Evolutionary conservation across 768 basidiomycete genomes (phyloP).

Genomic region (Tulasnella sp.): DNA sequence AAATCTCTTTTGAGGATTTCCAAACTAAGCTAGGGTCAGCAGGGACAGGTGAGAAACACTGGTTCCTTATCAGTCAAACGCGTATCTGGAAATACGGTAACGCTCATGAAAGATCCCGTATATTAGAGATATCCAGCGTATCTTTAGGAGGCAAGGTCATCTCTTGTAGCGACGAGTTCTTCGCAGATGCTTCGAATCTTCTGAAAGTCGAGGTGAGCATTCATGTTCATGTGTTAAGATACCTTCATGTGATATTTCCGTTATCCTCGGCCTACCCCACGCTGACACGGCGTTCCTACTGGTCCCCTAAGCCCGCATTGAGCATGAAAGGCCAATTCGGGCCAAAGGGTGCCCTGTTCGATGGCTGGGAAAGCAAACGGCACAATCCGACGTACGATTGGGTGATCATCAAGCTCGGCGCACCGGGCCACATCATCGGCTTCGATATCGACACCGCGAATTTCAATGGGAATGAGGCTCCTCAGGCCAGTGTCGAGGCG

Average conservation of each 20-base stretch:
- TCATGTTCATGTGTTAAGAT: neutral
- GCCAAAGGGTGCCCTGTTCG: slow-evolving; percentile 85
- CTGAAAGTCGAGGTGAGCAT: slow-evolving; percentile 63
- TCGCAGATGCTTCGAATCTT: slow-evolving; percentile 74
- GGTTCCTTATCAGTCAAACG: no score
- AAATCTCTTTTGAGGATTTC: slow-evolving; percentile 4
- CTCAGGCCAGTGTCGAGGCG: slow-evolving; percentile 64
- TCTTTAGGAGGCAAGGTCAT: slow-evolving; percentile 67
- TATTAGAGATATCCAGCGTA: slow-evolving; percentile 75
- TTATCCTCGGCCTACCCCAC: neutral
- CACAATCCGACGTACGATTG: slow-evolving; percentile 88
- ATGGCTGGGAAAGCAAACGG: slow-evolving; percentile 87
- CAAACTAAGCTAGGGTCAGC: neutral
- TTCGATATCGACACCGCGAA: slow-evolving; percentile 94
- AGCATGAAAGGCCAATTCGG: slow-evolving; percentile 96
- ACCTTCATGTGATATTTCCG: neutral
- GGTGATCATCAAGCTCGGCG: slow-evolving; percentile 85
- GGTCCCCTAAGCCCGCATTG: slow-evolving; percentile 52
- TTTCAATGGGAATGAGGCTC: slow-evolving; percentile 91
- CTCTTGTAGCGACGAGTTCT: slow-evolving; percentile 89
- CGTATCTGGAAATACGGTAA: no score
- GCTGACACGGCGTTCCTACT: neutral
- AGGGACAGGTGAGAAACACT: slow-evolving; percentile 11
- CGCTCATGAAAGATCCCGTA: neutral
- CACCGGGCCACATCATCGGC: slow-evolving; percentile 54